Conservation (phyloP, 78 protist species). For the Cyanophora paradoxa region DNA sequence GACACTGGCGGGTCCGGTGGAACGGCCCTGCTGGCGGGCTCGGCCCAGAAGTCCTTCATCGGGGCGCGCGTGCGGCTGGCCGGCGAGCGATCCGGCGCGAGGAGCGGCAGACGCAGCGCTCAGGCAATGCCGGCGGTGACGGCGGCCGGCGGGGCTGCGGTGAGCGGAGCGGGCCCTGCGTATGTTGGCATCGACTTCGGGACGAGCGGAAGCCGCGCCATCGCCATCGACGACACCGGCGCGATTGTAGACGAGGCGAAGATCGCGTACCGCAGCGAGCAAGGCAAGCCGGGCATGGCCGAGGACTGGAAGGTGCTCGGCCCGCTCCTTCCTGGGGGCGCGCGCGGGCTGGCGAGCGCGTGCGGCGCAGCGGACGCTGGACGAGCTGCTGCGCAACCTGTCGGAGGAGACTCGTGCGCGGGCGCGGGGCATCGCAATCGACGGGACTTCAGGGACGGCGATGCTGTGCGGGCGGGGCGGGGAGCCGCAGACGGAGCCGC, state of each 20-base stretch:
- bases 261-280: background rate
- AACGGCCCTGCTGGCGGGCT: no score
- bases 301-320: background rate
- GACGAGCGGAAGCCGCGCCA: background rate
- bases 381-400: background rate
- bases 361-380: no score
- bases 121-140: no score
- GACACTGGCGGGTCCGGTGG: no score
- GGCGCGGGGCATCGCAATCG: background rate
- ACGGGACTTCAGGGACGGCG: background rate
- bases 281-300: background rate
- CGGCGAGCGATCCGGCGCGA: no score
- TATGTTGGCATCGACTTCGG: slow-evolving; percentile 16
- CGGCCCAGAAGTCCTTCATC: no score
- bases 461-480: background rate
- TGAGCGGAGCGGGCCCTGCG: no score
- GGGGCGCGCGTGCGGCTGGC: no score
- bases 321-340: no score
- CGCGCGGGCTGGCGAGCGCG: no score
- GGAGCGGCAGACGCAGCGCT: no score
- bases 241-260: background rate
- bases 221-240: background rate
- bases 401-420: background rate
- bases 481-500: background rate
- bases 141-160: no score